A percentile compares a stretch with the other conserved stretches of the same genome.
Conservation (phyloP, 2,329 filamentous ascomycete genomes). For the Pleoardoris graminearum region DNA sequence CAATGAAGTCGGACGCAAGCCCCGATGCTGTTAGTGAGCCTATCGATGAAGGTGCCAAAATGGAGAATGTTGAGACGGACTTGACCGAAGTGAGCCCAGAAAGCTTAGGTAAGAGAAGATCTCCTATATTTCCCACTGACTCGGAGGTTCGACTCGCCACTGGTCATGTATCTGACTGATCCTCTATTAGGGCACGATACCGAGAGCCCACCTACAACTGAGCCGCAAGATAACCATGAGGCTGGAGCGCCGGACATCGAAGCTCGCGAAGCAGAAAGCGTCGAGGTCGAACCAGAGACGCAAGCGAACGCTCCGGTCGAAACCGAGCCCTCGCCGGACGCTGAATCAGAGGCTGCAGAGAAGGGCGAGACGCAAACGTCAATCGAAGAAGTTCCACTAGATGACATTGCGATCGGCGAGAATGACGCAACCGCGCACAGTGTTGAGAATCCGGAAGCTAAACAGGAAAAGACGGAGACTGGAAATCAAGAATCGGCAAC, state of each 20-base stretch:
- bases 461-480: neutral
- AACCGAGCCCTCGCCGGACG: neutral
- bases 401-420: neutral
- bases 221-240: neutral
- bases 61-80: neutral
- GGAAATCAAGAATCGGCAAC: neutral
- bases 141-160: neutral
- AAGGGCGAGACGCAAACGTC: neutral
- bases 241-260: neutral
- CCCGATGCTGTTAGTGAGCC: neutral
- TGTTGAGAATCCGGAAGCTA: too few relatives aligned
- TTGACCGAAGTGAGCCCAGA: neutral
- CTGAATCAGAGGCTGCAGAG: neutral
- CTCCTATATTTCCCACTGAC: neutral
- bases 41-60: too few relatives aligned
- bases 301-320: neutral
- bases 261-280: neutral
- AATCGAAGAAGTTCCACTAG: neutral
- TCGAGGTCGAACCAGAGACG: neutral
- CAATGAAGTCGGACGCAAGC: neutral
- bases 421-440: neutral
- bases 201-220: neutral
- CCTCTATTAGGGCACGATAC: neutral
- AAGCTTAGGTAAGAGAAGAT: neutral
- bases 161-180: neutral